These are phyloP conservation scores for Tolypocladium tundrense DNA, from an alignment of 2,329 filamentous ascomycete species.

Conservation along the genomic window DNA sequence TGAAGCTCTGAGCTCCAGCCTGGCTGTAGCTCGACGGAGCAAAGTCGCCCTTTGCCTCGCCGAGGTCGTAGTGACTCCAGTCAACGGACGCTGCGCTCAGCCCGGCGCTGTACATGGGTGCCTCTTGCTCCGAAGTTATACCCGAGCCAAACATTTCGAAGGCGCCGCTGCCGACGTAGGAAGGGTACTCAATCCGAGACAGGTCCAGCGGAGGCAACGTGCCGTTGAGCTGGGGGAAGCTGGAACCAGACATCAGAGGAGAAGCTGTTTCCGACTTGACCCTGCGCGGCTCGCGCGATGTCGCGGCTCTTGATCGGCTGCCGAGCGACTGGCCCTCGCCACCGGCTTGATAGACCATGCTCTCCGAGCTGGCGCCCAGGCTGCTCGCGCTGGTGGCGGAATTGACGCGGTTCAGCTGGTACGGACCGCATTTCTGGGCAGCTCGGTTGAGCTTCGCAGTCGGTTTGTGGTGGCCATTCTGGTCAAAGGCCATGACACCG, in stretches of 20 bases:
- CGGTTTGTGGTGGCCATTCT: slow-evolving; percentile 55
- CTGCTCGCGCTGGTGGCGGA: slow-evolving; percentile 44
- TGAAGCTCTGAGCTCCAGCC: slow-evolving; percentile 38
- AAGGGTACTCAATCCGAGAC: slow-evolving; percentile 41
- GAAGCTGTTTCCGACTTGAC: slow-evolving; percentile 54
- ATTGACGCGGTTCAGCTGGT: slow-evolving; percentile 48
- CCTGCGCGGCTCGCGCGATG: slow-evolving; percentile 36
- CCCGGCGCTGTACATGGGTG: slow-evolving; percentile 51
- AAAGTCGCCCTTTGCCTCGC: slow-evolving; percentile 36
- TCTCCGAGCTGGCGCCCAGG: slow-evolving; percentile 32
- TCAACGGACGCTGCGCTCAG: slow-evolving; percentile 43
- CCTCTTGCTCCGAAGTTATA: slow-evolving; percentile 39
- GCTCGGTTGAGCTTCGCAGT: slow-evolving; percentile 49
- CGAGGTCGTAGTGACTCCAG: slow-evolving; percentile 36
- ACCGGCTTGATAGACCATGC: slow-evolving; percentile 26
- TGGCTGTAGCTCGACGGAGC: slow-evolving; percentile 46
- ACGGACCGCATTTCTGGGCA: slow-evolving; percentile 52
- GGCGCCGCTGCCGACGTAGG: slow-evolving; percentile 33
- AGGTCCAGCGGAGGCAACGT: slow-evolving; percentile 49
- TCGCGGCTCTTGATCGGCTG: slow-evolving; percentile 24
- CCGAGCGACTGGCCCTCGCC: slow-evolving; percentile 20
- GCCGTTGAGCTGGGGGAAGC: slow-evolving; percentile 41
- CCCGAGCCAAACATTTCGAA: slow-evolving; percentile 43
- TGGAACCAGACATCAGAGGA: slow-evolving; percentile 40
- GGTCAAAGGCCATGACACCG: slow-evolving; percentile 47